These are phyloP conservation scores for Pigoraptor vietnamica DNA, from an alignment of 78 protist genomes.

Conservation along the genomic window DNA sequence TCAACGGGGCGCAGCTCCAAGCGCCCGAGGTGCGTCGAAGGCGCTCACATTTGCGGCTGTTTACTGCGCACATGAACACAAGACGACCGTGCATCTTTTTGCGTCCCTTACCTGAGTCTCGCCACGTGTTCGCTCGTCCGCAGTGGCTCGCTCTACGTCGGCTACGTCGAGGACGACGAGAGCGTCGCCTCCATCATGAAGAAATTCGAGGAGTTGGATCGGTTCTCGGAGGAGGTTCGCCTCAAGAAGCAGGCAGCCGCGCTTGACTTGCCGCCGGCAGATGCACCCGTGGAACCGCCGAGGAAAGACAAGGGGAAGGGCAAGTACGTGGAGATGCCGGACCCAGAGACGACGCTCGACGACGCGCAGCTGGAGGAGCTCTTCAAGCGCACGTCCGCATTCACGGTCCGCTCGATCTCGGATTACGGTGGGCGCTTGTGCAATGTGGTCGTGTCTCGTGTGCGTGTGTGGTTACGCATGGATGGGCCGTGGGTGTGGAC, in stretches of 20 bases:
- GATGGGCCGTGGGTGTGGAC: too few relatives aligned
- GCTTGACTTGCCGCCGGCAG: too few relatives aligned
- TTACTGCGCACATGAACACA: background rate
- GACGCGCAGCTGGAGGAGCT: constrained; percentile 14
- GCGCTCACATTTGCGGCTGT: background rate
- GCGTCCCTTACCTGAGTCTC: background rate
- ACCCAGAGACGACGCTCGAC: background rate
- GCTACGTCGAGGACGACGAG: constrained; percentile 15
- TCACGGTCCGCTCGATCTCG: background rate
- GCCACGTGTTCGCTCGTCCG: background rate
- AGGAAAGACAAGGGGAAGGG: background rate
- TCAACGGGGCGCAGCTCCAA: background rate
- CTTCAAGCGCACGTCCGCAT: constrained; percentile 3
- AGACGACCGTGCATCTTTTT: background rate
- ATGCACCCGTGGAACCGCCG: too few relatives aligned
- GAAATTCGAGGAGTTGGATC: background rate
- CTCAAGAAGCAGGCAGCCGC: too few relatives aligned
- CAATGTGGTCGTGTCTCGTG: background rate
- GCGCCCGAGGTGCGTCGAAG: background rate
- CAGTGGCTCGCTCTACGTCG: constrained; percentile 6
- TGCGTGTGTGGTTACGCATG: background rate
- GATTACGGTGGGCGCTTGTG: background rate
- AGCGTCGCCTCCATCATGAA: background rate
- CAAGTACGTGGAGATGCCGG: background rate
- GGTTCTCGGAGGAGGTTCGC: too few relatives aligned